Conservation (phyloP, 202 grass and related monocot genomes). For the Panicum virgatum region DNA sequence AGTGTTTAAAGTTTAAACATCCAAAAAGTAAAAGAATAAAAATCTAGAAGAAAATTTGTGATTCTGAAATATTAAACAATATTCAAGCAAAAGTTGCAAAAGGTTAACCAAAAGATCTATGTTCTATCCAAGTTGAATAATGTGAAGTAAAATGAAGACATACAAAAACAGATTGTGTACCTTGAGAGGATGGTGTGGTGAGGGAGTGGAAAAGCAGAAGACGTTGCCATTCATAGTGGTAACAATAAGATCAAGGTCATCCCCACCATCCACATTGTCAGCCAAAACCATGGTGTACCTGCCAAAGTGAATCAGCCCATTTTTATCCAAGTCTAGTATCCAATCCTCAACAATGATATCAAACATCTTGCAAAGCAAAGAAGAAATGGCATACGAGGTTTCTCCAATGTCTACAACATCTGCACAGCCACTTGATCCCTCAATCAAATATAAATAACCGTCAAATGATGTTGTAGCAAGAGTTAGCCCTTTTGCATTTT, state of each 20-base stretch:
- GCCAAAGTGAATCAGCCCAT: constrained; percentile 28
- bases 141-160: not conserved
- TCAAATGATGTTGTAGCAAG: constrained; percentile 73
- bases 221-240: constrained; percentile 98
- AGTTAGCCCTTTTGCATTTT: constrained; percentile 58
- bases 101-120: constrained; percentile 26
- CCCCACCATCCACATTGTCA: constrained; percentile 92
- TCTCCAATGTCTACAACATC: constrained; percentile 95
- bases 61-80: constrained; percentile 24
- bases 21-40: not conserved
- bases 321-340: constrained; percentile 15
- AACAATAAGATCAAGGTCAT: constrained; percentile 97
- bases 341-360: constrained; percentile 18
- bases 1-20: constrained; percentile 10
- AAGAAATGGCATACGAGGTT: constrained; percentile 65
- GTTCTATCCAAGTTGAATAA: constrained; percentile 7
- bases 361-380: constrained; percentile 33
- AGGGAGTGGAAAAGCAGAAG: constrained; percentile 93
- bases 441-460: constrained; percentile 81
- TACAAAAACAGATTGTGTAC: constrained; percentile 33
- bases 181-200: constrained; percentile 94
- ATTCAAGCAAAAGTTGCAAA: constrained; percentile 14
- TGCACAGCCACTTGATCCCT: constrained; percentile 85
- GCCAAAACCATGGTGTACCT: constrained; percentile 99
- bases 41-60: not conserved